phyloP scores from a whole-genome alignment of 129 eudicot genomes.

The Arctium lappa region DNA sequence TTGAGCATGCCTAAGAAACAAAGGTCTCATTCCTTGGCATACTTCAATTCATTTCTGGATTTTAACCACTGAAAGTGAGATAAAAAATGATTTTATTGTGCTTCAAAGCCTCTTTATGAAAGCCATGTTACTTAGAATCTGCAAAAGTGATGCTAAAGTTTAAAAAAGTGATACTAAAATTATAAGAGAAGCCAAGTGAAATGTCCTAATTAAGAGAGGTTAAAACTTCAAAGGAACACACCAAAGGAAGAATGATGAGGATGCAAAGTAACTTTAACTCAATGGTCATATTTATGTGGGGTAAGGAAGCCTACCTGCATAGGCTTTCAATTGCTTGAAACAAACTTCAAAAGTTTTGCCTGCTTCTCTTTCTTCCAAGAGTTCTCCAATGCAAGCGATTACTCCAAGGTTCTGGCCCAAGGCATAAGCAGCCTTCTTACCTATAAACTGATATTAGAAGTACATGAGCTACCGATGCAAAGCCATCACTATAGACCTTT shows the following conservation, averaged over 20 bases:
- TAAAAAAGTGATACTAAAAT: neutral
- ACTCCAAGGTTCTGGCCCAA: slow-evolving; percentile 78
- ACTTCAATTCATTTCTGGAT: neutral
- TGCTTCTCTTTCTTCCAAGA: slow-evolving; percentile 84
- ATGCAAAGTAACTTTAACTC: neutral
- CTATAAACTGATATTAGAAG: slow-evolving; percentile 65
- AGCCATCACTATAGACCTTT: neutral
- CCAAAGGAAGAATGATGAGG: neutral
- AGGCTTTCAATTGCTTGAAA: slow-evolving; percentile 81
- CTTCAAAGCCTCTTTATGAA: neutral
- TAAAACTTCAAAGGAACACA: neutral
- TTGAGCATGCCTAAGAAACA: neutral
- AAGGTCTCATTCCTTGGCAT: neutral
- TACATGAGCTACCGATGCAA: slow-evolving; percentile 7
- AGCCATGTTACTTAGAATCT: neutral
- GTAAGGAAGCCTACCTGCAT: slow-evolving; percentile 58
- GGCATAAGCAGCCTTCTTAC: slow-evolving; percentile 99
- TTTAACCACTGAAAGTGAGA: neutral
- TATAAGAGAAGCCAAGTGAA: slow-evolving; percentile 1
- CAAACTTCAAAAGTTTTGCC: slow-evolving; percentile 97
- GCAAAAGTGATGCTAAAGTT: neutral
- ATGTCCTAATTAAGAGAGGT: neutral
- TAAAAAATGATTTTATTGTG: neutral
- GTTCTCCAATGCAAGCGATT: slow-evolving; percentile 94
- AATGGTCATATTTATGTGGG: neutral